Percentiles rank a stretch among this genome's conserved stretches.
phyloP scores from a whole-genome alignment of 2,329 filamentous ascomycete genomes.

The Pseudopithomyces maydicus region DNA sequence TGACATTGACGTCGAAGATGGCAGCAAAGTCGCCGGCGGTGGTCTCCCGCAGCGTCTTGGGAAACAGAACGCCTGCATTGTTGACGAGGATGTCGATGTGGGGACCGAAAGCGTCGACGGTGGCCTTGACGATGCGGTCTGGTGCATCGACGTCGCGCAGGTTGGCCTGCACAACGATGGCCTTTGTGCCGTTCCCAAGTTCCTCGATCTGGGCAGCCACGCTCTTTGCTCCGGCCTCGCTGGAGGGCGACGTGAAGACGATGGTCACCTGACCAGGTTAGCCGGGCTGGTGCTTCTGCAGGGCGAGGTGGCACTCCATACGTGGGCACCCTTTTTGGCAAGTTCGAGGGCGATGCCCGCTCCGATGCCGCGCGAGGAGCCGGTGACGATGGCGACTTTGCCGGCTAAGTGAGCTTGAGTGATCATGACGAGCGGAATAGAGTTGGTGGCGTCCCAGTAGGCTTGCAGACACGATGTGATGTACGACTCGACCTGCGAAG shows the following conservation, averaged over 20 bases:
- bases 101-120: conserved; percentile 43
- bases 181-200: conserved; percentile 42
- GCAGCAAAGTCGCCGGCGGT: conserved; percentile 57
- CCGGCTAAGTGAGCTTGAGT: conserved; percentile 28
- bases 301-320: conserved; percentile 12
- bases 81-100: conserved; percentile 52
- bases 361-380: conserved; percentile 57
- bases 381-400: conserved; percentile 56
- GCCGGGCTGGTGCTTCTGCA: neutral
- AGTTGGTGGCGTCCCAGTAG: neutral
- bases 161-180: conserved; percentile 48
- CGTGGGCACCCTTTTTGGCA: conserved; percentile 53
- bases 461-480: neutral
- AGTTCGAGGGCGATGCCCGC: conserved; percentile 55
- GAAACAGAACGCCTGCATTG: conserved; percentile 44
- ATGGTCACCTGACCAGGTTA: conserved; percentile 44
- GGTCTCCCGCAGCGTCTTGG: conserved; percentile 32
- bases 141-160: conserved; percentile 42
- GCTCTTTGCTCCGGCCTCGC: conserved; percentile 37
- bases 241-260: conserved; percentile 49
- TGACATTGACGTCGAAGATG: conserved; percentile 64
- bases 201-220: conserved; percentile 43
- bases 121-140: conserved; percentile 44
- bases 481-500: neutral
- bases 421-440: conserved; percentile 18